These are phyloP conservation scores for Heliamphora exappendiculata DNA, from an alignment of 148 eudicot genomes.

Conservation along the genomic window DNA sequence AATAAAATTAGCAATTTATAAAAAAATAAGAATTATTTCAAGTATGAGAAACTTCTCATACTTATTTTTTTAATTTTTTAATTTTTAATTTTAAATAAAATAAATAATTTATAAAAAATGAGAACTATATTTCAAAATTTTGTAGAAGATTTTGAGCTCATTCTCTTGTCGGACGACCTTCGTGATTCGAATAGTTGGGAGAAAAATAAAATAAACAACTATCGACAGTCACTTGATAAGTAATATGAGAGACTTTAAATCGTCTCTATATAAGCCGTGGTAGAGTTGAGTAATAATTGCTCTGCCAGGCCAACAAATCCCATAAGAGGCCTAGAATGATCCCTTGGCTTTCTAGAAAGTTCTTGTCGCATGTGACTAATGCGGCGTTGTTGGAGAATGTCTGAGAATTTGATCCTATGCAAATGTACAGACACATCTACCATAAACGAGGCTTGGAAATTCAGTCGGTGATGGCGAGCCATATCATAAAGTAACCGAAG, in stretches of 20 bases:
- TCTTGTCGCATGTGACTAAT: slow-evolving; percentile 37
- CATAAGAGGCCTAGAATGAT: slow-evolving; percentile 39
- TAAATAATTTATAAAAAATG: too few species aligned
- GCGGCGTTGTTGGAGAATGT: slow-evolving; percentile 39
- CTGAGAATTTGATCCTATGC: slow-evolving; percentile 35
- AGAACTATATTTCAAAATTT: too few species aligned
- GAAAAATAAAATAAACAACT: slow-evolving; percentile 26
- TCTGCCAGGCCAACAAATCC: slow-evolving; percentile 49
- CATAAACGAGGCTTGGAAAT: slow-evolving; percentile 23
- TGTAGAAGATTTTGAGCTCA: too few species aligned
- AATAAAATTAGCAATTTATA: too few species aligned
- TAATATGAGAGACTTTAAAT: slow-evolving; percentile 27
- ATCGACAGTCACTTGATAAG: slow-evolving; percentile 43
- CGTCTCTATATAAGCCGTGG: slow-evolving; percentile 31
- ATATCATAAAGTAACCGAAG: slow-evolving; percentile 44
- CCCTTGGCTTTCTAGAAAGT: slow-evolving; percentile 37
- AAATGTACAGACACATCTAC: slow-evolving; percentile 39
- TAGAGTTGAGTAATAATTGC: slow-evolving; percentile 37
- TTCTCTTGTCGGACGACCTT: too few species aligned
- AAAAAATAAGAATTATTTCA: too few species aligned
- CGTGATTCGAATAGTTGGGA: slow-evolving; percentile 24
- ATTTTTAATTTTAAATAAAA: too few species aligned
- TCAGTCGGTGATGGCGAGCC: slow-evolving; percentile 24
- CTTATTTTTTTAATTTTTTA: too few species aligned
- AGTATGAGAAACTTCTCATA: too few species aligned